Percentiles rank a stretch among this genome's conserved stretches.
phyloP scores from a whole-genome alignment of 805 yeast genomes.

The Monosporozyma servazzii region DNA sequence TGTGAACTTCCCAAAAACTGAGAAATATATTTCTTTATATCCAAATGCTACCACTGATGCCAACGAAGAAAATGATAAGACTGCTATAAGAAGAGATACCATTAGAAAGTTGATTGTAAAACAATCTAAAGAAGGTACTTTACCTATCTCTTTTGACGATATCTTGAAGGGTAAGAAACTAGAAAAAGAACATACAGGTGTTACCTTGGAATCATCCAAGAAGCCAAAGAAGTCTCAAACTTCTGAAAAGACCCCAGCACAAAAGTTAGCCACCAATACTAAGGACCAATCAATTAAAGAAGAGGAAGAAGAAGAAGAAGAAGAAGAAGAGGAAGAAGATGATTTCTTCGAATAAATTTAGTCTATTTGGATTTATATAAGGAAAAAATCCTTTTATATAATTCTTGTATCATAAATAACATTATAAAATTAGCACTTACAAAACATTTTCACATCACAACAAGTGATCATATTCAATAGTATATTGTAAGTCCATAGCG shows the following conservation, averaged over 20 bases:
- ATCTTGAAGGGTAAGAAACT: conserved; percentile 31
- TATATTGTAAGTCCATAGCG: conserved; percentile 49
- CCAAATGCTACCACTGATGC: conserved; percentile 32
- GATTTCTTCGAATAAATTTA: conserved; percentile 36
- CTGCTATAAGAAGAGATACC: conserved; percentile 37
- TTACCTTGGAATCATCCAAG: conserved; percentile 10
- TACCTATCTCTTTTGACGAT: conserved; percentile 49
- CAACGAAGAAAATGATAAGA: conserved; percentile 29
- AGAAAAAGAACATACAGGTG: conserved; percentile 20
- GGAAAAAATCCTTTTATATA: not conserved
- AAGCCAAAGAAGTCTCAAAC: conserved; percentile 3
- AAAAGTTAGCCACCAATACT: conserved; percentile 15
- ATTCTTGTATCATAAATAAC: not conserved
- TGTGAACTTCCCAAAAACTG: conserved; percentile 65
- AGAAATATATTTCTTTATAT: conserved; percentile 72
- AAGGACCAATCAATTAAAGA: conserved; percentile 4
- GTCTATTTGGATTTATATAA: not conserved
- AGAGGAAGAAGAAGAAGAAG: conserved; percentile 23
- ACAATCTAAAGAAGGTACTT: conserved; percentile 41
- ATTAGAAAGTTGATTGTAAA: conserved; percentile 46
- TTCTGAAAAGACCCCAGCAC: conserved; percentile 13
- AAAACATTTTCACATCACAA: not conserved
- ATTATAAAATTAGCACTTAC: not conserved
- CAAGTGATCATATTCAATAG: conserved; percentile 12
- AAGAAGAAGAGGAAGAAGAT: conserved; percentile 32